A percentile compares a stretch with the other conserved stretches of the same genome.
Evolutionary conservation across 257 asterid genomes (phyloP).

Genomic region (Solanum virginianum): DNA sequence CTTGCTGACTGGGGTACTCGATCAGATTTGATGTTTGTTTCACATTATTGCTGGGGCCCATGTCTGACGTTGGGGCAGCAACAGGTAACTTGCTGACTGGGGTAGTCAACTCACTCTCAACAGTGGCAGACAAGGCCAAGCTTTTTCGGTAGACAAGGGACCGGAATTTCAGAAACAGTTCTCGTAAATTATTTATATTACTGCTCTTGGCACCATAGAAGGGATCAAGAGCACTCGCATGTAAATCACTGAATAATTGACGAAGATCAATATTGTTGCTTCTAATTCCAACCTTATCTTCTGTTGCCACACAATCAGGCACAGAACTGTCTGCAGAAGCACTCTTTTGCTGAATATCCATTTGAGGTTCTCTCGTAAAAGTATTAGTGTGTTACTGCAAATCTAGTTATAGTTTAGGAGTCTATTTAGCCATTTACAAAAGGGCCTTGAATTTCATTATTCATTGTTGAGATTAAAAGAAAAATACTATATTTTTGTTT

Average conservation of each 20-base stretch:
- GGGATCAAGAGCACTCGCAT: constrained; percentile 65
- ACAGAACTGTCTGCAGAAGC: background rate
- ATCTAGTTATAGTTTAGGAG: too few relatives aligned
- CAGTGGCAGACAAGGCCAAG: constrained; percentile 24
- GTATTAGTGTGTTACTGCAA: too few relatives aligned
- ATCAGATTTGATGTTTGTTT: constrained; percentile 23
- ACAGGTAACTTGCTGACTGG: constrained; percentile 4
- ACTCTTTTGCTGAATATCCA: constrained; percentile 8
- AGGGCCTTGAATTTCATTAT: too few relatives aligned
- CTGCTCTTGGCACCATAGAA: constrained; percentile 31
- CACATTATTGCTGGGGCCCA: constrained; percentile 14
- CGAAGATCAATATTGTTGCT: constrained; percentile 20
- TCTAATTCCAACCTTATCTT: constrained; percentile 8
- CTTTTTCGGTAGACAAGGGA: constrained; percentile 79
- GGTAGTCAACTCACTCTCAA: constrained; percentile 40
- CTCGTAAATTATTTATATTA: constrained; percentile 19
- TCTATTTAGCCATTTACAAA: too few relatives aligned
- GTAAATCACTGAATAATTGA: constrained; percentile 40
- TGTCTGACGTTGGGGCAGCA: constrained; percentile 3
- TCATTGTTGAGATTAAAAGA: too few relatives aligned
- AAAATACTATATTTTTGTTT: too few relatives aligned
- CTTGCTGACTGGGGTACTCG: too few relatives aligned
- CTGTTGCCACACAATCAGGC: constrained; percentile 17
- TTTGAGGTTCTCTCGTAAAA: constrained; percentile 5
- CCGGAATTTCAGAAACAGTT: constrained; percentile 53